phyloP scores from a whole-genome alignment of 805 yeast genomes.

The Metschnikowia kofuensis region DNA sequence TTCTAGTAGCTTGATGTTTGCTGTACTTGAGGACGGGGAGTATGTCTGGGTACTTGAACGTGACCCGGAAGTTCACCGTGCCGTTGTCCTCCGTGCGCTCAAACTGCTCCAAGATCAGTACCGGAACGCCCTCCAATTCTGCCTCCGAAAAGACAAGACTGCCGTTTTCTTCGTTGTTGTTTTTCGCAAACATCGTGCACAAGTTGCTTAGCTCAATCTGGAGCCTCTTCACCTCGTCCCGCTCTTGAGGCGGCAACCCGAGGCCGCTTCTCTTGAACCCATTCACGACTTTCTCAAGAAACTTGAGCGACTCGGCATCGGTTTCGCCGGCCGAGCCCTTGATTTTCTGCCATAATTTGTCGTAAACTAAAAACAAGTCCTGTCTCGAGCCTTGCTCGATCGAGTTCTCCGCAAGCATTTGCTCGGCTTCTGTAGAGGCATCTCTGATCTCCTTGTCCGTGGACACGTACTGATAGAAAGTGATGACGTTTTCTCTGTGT shows the following conservation, averaged over 20 bases:
- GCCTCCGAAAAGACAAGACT: constrained; percentile 56
- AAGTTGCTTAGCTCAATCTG: constrained; percentile 59
- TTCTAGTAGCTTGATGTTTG: constrained; percentile 59
- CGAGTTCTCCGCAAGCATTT: constrained; percentile 49
- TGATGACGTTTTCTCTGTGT: constrained; percentile 47
- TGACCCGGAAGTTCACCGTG: constrained; percentile 52
- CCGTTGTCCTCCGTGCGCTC: constrained; percentile 45
- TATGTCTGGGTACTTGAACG: constrained; percentile 79
- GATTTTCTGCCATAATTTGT: constrained; percentile 44
- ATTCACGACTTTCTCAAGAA: constrained; percentile 53
- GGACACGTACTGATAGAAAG: constrained; percentile 74
- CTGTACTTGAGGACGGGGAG: constrained; percentile 79
- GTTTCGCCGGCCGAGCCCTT: constrained; percentile 19
- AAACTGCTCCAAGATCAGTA: constrained; percentile 56
- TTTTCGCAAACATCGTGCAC: constrained; percentile 56
- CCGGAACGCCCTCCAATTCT: constrained; percentile 74
- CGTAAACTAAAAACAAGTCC: constrained; percentile 61
- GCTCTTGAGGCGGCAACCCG: constrained; percentile 51
- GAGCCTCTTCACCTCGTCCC: constrained; percentile 55
- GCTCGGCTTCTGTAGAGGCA: constrained; percentile 64
- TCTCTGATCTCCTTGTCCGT: constrained; percentile 62
- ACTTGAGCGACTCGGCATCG: constrained; percentile 55
- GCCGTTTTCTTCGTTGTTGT: constrained; percentile 69
- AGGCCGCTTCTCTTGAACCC: constrained; percentile 69
- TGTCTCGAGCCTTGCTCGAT: constrained; percentile 65